Conservation (phyloP, 129 eudicot species). For the Arctium minus region DNA sequence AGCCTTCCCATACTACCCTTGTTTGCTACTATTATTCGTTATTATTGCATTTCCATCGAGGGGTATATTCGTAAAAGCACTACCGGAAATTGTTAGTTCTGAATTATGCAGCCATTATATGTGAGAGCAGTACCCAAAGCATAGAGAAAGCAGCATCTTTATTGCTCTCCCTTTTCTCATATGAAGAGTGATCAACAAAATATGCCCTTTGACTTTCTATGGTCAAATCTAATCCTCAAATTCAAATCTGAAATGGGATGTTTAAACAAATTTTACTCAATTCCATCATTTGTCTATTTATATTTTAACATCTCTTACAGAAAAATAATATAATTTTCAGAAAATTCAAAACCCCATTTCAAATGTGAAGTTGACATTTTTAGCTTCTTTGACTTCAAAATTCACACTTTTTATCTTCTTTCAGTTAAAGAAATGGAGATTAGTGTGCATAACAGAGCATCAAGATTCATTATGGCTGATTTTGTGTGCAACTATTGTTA, state of each 20-base stretch:
- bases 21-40: background rate
- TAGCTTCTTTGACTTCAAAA: constrained; percentile 11
- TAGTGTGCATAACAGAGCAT: background rate
- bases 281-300: background rate
- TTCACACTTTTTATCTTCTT: constrained; percentile 2
- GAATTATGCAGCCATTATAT: background rate
- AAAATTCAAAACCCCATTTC: background rate
- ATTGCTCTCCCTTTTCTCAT: background rate
- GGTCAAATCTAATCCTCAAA: background rate
- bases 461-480: background rate
- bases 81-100: background rate
- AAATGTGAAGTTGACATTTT: background rate
- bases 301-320: no score
- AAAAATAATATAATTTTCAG: background rate
- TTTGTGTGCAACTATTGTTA: constrained; percentile 6
- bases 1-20: background rate
- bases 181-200: no score
- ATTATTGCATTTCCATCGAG: background rate
- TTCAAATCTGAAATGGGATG: background rate
- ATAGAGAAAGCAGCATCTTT: background rate
- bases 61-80: background rate
- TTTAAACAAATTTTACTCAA: background rate
- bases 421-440: background rate
- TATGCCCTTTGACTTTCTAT: background rate
- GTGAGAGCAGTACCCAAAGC: background rate